Conservation (phyloP, 2,329 filamentous ascomycete genomes). For the Xylariales sp. region DNA sequence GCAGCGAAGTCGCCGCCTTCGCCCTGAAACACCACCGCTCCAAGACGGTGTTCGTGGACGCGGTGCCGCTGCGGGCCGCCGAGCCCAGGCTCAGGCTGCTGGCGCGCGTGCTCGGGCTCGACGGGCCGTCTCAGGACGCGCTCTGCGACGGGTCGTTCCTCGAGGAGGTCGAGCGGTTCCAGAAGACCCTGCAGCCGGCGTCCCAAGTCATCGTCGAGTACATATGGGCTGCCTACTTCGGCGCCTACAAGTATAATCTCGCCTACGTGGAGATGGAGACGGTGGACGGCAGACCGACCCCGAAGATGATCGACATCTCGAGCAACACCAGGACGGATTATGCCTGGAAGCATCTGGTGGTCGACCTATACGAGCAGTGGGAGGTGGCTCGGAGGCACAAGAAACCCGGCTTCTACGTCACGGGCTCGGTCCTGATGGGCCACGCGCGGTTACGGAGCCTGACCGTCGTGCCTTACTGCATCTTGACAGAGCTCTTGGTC, state of each 20-base stretch:
- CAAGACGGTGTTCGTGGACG: not conserved
- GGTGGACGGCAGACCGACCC: too few relatives aligned
- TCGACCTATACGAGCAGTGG: slow-evolving; percentile 1
- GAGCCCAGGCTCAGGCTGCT: not conserved
- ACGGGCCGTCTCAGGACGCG: not conserved
- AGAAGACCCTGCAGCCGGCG: rapidly evolving
- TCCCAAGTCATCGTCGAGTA: too few relatives aligned
- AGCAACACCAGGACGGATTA: not conserved
- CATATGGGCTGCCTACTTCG: not conserved
- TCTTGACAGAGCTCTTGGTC: not conserved
- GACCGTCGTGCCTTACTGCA: not conserved
- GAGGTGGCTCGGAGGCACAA: not conserved
- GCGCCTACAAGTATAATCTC: not conserved
- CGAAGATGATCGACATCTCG: not conserved
- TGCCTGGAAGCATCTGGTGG: not conserved
- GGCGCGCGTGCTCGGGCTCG: not conserved
- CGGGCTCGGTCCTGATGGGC: too few relatives aligned
- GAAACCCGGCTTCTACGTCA: too few relatives aligned
- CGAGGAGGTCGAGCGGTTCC: not conserved
- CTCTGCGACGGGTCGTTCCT: slow-evolving; percentile 6
- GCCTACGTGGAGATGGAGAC: not conserved
- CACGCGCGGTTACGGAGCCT: not conserved
- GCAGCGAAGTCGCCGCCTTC: not conserved
- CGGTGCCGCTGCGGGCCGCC: not conserved
- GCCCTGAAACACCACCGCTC: not conserved